Percentiles rank a stretch among this genome's conserved stretches.
Conservation (phyloP, 345 rosid genomes). For the Cardamine chenopodiifolia region DNA sequence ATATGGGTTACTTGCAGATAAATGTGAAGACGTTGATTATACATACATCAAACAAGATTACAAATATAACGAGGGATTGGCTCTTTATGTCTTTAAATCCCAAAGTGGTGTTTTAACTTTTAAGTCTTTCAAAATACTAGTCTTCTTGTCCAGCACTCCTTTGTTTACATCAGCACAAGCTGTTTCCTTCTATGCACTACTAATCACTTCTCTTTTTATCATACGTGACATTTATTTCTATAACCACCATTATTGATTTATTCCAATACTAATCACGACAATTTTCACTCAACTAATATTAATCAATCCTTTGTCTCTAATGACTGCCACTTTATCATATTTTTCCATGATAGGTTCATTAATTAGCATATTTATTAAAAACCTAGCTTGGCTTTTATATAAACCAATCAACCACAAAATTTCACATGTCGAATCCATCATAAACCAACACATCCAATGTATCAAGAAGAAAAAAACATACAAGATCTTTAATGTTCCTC, state of each 20-base stretch:
- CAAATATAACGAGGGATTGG: neutral
- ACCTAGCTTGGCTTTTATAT: conserved; percentile 1
- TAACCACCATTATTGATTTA: neutral
- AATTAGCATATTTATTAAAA: conserved; percentile 15
- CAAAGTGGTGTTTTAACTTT: neutral
- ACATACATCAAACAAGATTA: neutral
- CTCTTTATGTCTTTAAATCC: neutral
- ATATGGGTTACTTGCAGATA: neutral
- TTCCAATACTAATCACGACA: conserved; percentile 3
- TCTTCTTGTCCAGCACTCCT: conserved; percentile 14
- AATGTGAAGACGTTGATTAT: too few relatives aligned
- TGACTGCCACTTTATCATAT: neutral
- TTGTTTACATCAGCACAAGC: conserved; percentile 6
- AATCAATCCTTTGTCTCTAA: neutral
- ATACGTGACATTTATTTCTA: conserved; percentile 1
- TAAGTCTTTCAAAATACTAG: neutral
- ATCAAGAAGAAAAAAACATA: conserved; percentile 40
- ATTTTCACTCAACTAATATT: neutral
- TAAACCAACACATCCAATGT: conserved; percentile 38
- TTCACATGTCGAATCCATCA: conserved; percentile 42
- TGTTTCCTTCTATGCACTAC: neutral
- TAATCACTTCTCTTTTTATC: neutral
- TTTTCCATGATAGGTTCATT: neutral
- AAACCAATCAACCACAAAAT: conserved; percentile 20
- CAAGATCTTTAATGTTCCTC: conserved; percentile 36